phyloP scores from a whole-genome alignment of 2,329 filamentous ascomycete species.

The Beauveria sp. region DNA sequence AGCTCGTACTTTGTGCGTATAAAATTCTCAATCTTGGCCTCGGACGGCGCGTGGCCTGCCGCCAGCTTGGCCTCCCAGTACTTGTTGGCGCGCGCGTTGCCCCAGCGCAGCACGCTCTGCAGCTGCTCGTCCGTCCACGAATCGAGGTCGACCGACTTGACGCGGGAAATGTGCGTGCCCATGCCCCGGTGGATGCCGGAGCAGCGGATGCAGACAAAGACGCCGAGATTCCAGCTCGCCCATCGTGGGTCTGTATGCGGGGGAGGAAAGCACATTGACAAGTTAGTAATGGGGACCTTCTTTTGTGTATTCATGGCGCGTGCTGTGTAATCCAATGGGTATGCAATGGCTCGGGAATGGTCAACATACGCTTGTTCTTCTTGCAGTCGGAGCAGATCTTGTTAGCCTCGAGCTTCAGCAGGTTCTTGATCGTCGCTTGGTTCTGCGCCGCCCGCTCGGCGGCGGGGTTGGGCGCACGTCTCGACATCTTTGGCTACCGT shows the following conservation, averaged over 20 bases:
- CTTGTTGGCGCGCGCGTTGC: conserved; percentile 93
- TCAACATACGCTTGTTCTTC: conserved; percentile 80
- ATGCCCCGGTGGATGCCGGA: conserved; percentile 98
- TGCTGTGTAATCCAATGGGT: background rate
- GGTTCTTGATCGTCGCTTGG: conserved; percentile 83
- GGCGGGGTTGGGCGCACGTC: conserved; percentile 67
- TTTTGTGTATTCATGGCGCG: conserved; percentile 2
- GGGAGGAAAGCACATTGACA: conserved; percentile 10
- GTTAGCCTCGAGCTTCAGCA: conserved; percentile 90
- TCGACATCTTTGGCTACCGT: conserved; percentile 54
- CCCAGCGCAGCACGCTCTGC: conserved; percentile 89
- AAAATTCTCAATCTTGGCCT: conserved; percentile 99
- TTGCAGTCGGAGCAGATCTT: conserved; percentile 99
- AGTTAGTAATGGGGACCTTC: background rate
- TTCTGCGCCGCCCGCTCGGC: conserved; percentile 90
- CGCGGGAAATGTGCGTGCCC: conserved; percentile 96
- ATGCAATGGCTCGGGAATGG: background rate
- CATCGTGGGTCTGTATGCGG: conserved; percentile 73
- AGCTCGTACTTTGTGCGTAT: conserved; percentile 98
- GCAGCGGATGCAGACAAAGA: conserved; percentile 97
- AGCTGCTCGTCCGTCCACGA: conserved; percentile 98
- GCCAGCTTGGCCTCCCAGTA: conserved; percentile 98
- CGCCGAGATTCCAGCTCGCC: conserved; percentile 97
- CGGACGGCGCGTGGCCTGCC: conserved; percentile 82
- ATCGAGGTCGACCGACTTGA: conserved; percentile 97